phyloP scores from a whole-genome alignment of 2,329 filamentous ascomycete genomes.

The Trichoderma hamatum region DNA sequence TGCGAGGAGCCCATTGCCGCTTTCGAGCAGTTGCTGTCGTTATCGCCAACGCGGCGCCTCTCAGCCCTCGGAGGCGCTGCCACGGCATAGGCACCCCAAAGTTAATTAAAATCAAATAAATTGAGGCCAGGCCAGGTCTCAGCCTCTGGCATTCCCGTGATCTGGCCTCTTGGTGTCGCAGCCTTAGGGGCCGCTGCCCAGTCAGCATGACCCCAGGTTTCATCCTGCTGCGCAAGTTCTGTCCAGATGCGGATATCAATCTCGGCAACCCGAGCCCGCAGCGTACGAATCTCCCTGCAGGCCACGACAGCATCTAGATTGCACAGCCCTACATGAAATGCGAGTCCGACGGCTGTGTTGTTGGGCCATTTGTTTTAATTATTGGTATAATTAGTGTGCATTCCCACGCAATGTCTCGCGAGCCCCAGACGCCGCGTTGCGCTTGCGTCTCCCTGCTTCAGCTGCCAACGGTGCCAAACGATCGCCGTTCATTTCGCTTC shows the following conservation, averaged over 20 bases:
- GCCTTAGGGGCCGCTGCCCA: slow-evolving; percentile 3
- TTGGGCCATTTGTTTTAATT: background rate
- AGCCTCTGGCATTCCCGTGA: slow-evolving; percentile 20
- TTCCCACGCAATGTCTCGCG: background rate
- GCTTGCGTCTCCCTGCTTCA: slow-evolving; percentile 24
- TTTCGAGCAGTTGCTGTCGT: background rate
- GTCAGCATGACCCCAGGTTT: slow-evolving; percentile 23
- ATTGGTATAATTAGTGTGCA: background rate
- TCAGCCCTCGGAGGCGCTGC: background rate
- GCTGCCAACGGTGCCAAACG: background rate
- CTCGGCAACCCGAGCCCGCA: background rate
- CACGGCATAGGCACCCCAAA: background rate
- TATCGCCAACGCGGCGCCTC: background rate
- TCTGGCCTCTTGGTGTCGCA: slow-evolving; percentile 13
- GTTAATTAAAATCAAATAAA: background rate
- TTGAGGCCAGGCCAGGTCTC: background rate
- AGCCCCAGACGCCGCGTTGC: slow-evolving; percentile 15
- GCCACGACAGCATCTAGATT: slow-evolving; percentile 10
- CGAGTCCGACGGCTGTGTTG: background rate
- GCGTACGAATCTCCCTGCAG: slow-evolving; percentile 6
- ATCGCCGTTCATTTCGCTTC: slow-evolving; percentile 13
- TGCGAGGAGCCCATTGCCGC: background rate
- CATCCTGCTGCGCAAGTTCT: slow-evolving; percentile 18
- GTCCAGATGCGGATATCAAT: slow-evolving; percentile 9
- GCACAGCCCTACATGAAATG: slow-evolving; percentile 14